Evolutionary conservation across 257 asterid species (phyloP).

Genomic region (Ajuga chamaepitys): DNA sequence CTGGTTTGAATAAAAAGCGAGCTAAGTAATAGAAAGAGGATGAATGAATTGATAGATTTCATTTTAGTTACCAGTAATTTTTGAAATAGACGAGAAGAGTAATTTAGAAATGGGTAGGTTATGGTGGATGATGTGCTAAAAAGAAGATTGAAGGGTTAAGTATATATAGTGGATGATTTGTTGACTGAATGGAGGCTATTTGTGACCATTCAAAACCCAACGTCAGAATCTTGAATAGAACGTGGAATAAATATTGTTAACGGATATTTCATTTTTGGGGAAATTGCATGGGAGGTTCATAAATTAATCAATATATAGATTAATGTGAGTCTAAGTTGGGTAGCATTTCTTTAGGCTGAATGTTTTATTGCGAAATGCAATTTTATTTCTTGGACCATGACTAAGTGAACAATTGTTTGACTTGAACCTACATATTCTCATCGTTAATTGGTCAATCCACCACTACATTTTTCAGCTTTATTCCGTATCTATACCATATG

Average conservation of each 20-base stretch:
- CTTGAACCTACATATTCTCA: too few relatives aligned
- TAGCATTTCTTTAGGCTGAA: conserved; percentile 8
- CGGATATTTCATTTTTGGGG: conserved; percentile 1
- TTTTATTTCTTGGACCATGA: too few relatives aligned
- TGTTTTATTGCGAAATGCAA: background rate
- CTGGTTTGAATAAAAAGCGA: conserved; percentile 4
- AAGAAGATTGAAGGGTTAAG: background rate
- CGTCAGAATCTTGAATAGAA: conserved; percentile 4
- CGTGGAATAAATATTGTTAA: background rate
- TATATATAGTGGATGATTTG: conserved; percentile 19
- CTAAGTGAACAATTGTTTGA: too few relatives aligned
- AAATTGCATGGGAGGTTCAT: conserved; percentile 30
- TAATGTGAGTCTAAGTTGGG: conserved; percentile 30
- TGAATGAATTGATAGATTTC: background rate
- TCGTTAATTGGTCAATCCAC: too few relatives aligned
- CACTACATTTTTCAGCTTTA: too few relatives aligned
- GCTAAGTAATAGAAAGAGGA: conserved; percentile 14
- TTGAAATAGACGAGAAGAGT: background rate
- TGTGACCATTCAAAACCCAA: conserved; percentile 25
- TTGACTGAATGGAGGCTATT: conserved; percentile 18
- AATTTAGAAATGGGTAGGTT: background rate
- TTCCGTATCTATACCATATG: too few relatives aligned
- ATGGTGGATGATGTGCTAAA: background rate
- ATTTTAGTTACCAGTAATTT: background rate
- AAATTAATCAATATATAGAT: too few relatives aligned